These are phyloP conservation scores for Hansenula anomala DNA, from an alignment of 1,139 yeast genomes.

Conservation along the genomic window DNA sequence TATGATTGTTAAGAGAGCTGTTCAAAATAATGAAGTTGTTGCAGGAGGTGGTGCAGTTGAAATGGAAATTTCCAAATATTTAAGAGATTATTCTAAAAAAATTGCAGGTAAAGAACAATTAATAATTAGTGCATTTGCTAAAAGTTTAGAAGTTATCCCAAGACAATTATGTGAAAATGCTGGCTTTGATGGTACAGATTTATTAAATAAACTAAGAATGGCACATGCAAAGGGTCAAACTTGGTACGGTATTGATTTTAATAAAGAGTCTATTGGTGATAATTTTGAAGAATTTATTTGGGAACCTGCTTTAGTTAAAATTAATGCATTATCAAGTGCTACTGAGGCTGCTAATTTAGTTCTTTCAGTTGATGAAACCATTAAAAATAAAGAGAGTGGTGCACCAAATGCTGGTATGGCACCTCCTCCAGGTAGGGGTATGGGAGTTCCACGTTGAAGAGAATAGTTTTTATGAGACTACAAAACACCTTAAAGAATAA, in stretches of 20 bases:
- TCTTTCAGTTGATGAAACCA: constrained; percentile 92
- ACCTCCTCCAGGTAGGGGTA: constrained; percentile 55
- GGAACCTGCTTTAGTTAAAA: constrained; percentile 96
- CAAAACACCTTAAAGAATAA: too few relatives aligned
- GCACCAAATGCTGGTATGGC: constrained; percentile 49
- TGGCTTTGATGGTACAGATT: constrained; percentile 93
- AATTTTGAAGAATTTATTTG: constrained; percentile 86
- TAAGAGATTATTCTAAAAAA: constrained; percentile 81
- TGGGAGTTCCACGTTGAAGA: constrained; percentile 45
- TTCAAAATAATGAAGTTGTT: constrained; percentile 79
- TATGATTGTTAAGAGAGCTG: constrained; percentile 95
- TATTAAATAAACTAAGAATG: constrained; percentile 85
- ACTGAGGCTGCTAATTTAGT: constrained; percentile 96
- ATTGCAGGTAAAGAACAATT: constrained; percentile 96
- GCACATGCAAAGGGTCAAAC: constrained; percentile 90
- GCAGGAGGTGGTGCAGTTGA: constrained; percentile 99
- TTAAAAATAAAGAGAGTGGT: constrained; percentile 67
- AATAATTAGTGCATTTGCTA: constrained; percentile 86
- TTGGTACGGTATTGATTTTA: constrained; percentile 93
- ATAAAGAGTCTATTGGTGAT: constrained; percentile 75
- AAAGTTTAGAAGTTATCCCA: constrained; percentile 92
- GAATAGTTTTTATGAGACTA: not conserved
- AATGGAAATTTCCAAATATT: constrained; percentile 88
- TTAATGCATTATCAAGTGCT: constrained; percentile 91
- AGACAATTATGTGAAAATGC: constrained; percentile 97